Percentiles rank a stretch among this genome's conserved stretches.
phyloP scores from a whole-genome alignment of 2,329 filamentous ascomycete genomes.

The Colletotrichum liriopes region DNA sequence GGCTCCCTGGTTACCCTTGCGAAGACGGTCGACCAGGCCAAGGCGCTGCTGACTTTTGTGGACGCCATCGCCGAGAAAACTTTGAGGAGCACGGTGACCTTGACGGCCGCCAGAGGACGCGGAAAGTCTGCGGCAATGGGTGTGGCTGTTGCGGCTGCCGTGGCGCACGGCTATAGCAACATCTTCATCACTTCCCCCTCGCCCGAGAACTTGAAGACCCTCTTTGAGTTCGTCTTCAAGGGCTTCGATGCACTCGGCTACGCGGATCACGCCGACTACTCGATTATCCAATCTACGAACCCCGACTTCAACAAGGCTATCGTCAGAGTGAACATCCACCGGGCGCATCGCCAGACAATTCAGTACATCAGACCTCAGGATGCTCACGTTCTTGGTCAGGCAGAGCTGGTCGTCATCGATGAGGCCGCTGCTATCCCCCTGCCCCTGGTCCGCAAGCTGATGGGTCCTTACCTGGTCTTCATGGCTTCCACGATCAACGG shows the following conservation, averaged over 20 bases:
- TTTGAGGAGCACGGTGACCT: slow-evolving; percentile 89
- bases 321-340: slow-evolving; percentile 94
- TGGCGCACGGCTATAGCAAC: slow-evolving; percentile 98
- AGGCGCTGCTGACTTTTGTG: slow-evolving; percentile 95
- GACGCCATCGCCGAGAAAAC: slow-evolving; percentile 98
- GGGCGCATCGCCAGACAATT: slow-evolving; percentile 96
- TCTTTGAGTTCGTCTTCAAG: slow-evolving; percentile 99
- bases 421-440: slow-evolving; percentile 97
- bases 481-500: slow-evolving; percentile 99
- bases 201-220: slow-evolving; percentile 97
- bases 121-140: slow-evolving; percentile 98
- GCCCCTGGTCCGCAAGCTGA: slow-evolving; percentile 91
- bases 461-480: slow-evolving; percentile 97
- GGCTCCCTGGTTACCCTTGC: slow-evolving; percentile 88
- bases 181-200: slow-evolving; percentile 99
- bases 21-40: slow-evolving; percentile 94
- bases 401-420: slow-evolving; percentile 95
- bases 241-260: slow-evolving; percentile 96
- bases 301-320: slow-evolving; percentile 99
- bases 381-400: slow-evolving; percentile 93
- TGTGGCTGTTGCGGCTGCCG: slow-evolving; percentile 92
- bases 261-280: slow-evolving; percentile 96
- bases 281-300: slow-evolving; percentile 97
- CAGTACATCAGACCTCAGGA: slow-evolving; percentile 99
- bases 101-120: slow-evolving; percentile 94